These are phyloP conservation scores for Lactifluus volemus DNA, from an alignment of 768 basidiomycete genomes.

Conservation along the genomic window DNA sequence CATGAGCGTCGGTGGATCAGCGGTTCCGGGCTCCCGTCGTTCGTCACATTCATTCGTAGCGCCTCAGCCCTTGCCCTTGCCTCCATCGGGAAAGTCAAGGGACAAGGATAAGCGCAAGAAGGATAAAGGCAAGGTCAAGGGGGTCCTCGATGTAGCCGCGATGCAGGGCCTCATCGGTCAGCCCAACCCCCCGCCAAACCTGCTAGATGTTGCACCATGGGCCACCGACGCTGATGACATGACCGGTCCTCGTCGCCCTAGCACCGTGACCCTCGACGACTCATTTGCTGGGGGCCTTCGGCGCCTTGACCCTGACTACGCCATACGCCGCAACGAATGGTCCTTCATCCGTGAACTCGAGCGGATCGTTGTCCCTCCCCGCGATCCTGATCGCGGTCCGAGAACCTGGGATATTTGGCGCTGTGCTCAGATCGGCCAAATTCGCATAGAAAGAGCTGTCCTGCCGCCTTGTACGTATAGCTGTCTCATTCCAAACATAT, in stretches of 20 bases:
- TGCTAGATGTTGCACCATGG: slow-evolving; percentile 14
- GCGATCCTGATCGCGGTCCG: slow-evolving; percentile 9
- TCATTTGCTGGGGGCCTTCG: slow-evolving; percentile 32
- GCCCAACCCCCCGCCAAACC: not conserved
- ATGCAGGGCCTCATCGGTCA: slow-evolving; percentile 2
- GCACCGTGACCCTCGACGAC: slow-evolving; percentile 28
- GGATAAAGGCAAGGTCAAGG: slow-evolving; percentile 3
- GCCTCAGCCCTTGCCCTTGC: slow-evolving; percentile 8
- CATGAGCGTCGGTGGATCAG: slow-evolving; percentile 5
- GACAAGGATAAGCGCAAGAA: slow-evolving; percentile 16
- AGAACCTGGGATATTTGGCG: slow-evolving; percentile 19
- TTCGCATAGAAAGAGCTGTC: slow-evolving; percentile 13
- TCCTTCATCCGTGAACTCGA: slow-evolving; percentile 7
- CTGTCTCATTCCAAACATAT: not conserved
- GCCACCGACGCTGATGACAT: not conserved
- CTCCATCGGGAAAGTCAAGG: slow-evolving; percentile 3
- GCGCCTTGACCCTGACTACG: slow-evolving; percentile 36
- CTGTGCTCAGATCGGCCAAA: slow-evolving; percentile 31
- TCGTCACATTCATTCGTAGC: slow-evolving; percentile 15
- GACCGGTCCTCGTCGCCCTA: slow-evolving; percentile 11
- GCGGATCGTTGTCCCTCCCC: not conserved
- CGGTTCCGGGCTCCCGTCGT: slow-evolving; percentile 5
- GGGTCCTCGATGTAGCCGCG: not conserved
- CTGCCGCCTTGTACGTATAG: slow-evolving; percentile 13
- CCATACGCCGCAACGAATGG: slow-evolving; percentile 12